phyloP scores from a whole-genome alignment of 192 early-diverging fungal genomes.

The Backusella macrospora region DNA sequence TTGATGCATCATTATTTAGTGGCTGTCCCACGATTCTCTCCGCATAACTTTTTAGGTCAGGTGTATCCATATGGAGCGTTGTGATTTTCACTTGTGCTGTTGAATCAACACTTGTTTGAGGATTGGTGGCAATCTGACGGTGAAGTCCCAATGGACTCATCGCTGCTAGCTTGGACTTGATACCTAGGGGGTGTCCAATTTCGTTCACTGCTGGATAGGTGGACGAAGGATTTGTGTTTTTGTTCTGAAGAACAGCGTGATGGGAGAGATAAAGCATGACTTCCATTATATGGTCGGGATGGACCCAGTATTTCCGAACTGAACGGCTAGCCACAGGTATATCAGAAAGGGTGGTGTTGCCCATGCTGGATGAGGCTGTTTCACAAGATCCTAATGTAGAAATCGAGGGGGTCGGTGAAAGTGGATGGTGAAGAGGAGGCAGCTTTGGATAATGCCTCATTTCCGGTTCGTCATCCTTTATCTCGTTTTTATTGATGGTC shows the following conservation, averaged over 20 bases:
- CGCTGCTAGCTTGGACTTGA: constrained; percentile 6
- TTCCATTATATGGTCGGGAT: constrained; percentile 25
- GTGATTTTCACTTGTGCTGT: constrained; percentile 9
- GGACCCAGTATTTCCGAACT: constrained; percentile 19
- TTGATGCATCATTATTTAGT: constrained; percentile 6
- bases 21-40: constrained; percentile 2
- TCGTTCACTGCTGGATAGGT: constrained; percentile 6
- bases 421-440: not conserved
- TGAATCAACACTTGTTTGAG: not conserved
- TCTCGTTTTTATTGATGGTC: not conserved
- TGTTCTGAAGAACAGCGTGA: not conserved
- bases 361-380: constrained; percentile 18
- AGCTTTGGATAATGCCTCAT: not conserved
- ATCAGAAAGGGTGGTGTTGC: constrained; percentile 1
- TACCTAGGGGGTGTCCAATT: constrained; percentile 14
- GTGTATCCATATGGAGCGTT: constrained; percentile 13
- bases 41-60: constrained; percentile 4
- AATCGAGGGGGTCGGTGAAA: not conserved
- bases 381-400: constrained; percentile 2
- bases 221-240: not conserved
- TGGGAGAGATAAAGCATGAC: constrained; percentile 17
- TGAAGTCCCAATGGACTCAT: not conserved
- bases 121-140: not conserved
- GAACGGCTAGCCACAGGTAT: not conserved
- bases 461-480: not conserved